Conservation (phyloP, 108 stramenopile species). For the Chaetoceros tenuissimus region DNA sequence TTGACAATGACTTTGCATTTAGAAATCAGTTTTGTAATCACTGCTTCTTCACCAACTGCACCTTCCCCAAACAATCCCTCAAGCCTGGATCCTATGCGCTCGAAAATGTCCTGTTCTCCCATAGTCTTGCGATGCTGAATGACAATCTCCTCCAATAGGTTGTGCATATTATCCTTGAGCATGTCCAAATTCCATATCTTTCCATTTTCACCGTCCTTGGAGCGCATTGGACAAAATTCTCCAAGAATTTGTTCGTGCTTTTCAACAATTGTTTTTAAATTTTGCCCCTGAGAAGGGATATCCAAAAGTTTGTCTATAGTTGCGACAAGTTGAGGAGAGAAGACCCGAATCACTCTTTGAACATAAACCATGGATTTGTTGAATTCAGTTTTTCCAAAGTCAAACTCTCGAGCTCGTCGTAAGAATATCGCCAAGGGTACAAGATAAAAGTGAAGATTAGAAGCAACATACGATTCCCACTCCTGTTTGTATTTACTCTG, state of each 20-base stretch:
- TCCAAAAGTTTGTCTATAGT: slow-evolving; percentile 45
- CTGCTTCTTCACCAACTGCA: slow-evolving; percentile 38
- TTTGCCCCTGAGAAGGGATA: slow-evolving; percentile 13
- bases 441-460: slow-evolving; percentile 68
- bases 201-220: neutral
- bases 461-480: slow-evolving; percentile 78
- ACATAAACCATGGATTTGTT: slow-evolving; percentile 38
- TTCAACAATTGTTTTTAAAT: slow-evolving; percentile 26
- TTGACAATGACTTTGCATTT: slow-evolving; percentile 52
- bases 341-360: slow-evolving; percentile 68
- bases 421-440: slow-evolving; percentile 81
- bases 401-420: slow-evolving; percentile 81
- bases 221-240: slow-evolving; percentile 38
- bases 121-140: slow-evolving; percentile 61
- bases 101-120: slow-evolving; percentile 42
- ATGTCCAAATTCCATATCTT: neutral
- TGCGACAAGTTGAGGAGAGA: slow-evolving; percentile 46
- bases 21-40: slow-evolving; percentile 28
- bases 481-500: slow-evolving; percentile 39
- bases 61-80: slow-evolving; percentile 39
- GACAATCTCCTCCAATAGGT: slow-evolving; percentile 75
- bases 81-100: slow-evolving; percentile 39
- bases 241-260: slow-evolving; percentile 49
- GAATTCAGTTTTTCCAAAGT: slow-evolving; percentile 61
- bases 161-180: slow-evolving; percentile 38